Conservation (phyloP, 2,329 filamentous ascomycete genomes). For the Corniculantispora saksenae region DNA sequence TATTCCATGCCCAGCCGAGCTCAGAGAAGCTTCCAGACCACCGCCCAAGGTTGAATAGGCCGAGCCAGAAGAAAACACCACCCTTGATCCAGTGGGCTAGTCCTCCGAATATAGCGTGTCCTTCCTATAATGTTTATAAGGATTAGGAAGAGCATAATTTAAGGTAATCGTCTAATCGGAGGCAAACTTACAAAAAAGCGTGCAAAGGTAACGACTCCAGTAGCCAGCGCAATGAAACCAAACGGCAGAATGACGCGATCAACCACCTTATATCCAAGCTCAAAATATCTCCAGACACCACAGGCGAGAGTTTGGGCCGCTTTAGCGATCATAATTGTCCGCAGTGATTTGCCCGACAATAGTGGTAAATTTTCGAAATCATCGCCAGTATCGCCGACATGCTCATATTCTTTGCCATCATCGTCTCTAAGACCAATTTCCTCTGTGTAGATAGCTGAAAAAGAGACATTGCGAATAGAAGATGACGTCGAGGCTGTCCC, state of each 20-base stretch:
- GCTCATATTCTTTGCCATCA: conserved; percentile 49
- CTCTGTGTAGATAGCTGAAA: conserved; percentile 57
- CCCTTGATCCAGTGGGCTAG: conserved; percentile 94
- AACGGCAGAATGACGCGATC: conserved; percentile 78
- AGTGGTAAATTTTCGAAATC: conserved; percentile 34
- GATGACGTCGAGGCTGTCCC: conserved; percentile 70
- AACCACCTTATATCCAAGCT: conserved; percentile 64
- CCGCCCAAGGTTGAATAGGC: conserved; percentile 80
- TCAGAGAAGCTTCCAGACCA: conserved; percentile 91
- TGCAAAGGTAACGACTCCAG: conserved; percentile 74
- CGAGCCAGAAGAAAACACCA: conserved; percentile 92
- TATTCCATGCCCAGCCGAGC: conserved; percentile 93
- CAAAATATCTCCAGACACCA: conserved; percentile 58
- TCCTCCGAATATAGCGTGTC: conserved; percentile 72
- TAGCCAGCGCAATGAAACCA: conserved; percentile 71
- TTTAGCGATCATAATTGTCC: conserved; percentile 50
- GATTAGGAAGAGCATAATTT: not conserved
- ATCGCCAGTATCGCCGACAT: conserved; percentile 46
- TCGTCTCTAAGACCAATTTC: conserved; percentile 41
- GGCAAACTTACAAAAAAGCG: conserved; percentile 75
- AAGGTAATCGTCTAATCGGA: no score
- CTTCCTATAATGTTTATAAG: conserved; percentile 53
- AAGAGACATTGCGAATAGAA: conserved; percentile 65
- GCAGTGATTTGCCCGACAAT: conserved; percentile 45
- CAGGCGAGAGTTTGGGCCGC: conserved; percentile 58